These are phyloP conservation scores for Coriaria nepalensis DNA, from an alignment of 306 rosid species.

Conservation along the genomic window DNA sequence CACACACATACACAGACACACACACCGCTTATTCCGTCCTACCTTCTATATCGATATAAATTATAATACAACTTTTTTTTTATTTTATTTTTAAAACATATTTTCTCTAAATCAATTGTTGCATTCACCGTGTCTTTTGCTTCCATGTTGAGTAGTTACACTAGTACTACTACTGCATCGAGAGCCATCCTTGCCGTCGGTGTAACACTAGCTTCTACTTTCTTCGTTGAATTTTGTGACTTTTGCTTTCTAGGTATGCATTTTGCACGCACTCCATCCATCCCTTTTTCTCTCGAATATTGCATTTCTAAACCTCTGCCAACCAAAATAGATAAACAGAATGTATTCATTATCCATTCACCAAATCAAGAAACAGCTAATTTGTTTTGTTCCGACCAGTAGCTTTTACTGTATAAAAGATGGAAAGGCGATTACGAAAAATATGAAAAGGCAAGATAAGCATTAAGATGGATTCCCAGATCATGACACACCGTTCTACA, in stretches of 20 bases:
- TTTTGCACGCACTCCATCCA: conserved; percentile 40
- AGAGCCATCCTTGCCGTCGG: conserved; percentile 4
- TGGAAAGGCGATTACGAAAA: too few relatives aligned
- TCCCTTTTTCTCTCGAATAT: conserved; percentile 30
- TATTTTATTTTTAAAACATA: background rate
- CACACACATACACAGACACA: conserved; percentile 5
- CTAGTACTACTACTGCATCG: conserved; percentile 15
- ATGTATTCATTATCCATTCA: background rate
- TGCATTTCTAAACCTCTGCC: conserved; percentile 63
- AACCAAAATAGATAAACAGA: background rate
- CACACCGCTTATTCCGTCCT: conserved; percentile 1
- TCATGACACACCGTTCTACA: conserved; percentile 10
- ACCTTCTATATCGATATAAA: background rate
- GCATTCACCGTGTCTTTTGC: conserved; percentile 38
- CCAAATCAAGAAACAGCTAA: background rate
- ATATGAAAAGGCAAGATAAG: too few relatives aligned
- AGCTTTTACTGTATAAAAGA: background rate
- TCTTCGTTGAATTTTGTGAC: conserved; percentile 28
- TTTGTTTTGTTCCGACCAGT: background rate
- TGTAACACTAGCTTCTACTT: conserved; percentile 15
- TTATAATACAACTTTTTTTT: background rate
- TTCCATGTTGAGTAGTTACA: conserved; percentile 42
- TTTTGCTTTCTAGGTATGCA: conserved; percentile 83
- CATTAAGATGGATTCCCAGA: too few relatives aligned
- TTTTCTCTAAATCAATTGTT: conserved; percentile 2